Evolutionary conservation across 139 green algal genomes (phyloP).

Genomic region (Asterochloris sp.): DNA sequence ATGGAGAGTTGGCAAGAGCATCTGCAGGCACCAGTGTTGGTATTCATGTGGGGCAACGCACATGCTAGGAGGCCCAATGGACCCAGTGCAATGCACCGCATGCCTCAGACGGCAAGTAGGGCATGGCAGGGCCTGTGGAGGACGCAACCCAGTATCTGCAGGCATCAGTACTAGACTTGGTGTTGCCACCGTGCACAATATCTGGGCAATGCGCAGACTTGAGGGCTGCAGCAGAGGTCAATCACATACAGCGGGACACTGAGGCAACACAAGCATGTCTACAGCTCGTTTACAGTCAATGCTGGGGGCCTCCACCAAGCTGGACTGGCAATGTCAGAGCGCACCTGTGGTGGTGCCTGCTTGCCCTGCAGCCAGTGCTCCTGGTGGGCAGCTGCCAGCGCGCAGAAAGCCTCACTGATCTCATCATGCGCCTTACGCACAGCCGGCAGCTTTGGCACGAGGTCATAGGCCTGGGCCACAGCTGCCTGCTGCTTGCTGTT

Average conservation of each 20-base stretch:
- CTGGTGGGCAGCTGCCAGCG: background rate
- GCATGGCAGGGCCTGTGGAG: too few relatives aligned
- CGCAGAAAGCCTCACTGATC: background rate
- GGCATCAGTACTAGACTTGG: too few relatives aligned
- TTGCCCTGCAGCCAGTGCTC: constrained; percentile 3
- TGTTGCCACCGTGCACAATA: too few relatives aligned
- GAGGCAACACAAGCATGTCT: too few relatives aligned
- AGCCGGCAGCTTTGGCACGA: background rate
- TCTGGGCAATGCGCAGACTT: too few relatives aligned
- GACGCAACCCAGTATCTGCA: too few relatives aligned
- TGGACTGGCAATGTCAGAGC: background rate
- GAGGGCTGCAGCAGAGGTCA: too few relatives aligned
- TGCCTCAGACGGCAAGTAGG: too few relatives aligned
- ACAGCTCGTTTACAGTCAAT: too few relatives aligned
- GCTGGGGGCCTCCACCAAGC: background rate
- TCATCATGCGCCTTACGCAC: background rate
- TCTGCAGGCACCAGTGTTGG: background rate
- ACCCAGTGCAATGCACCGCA: too few relatives aligned
- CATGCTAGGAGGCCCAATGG: too few relatives aligned
- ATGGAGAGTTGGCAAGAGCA: background rate
- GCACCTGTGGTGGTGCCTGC: background rate
- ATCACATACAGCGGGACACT: too few relatives aligned
- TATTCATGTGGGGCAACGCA: background rate
- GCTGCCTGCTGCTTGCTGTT: constrained; percentile 1
- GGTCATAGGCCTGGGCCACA: constrained; percentile 2